A percentile compares a stretch with the other conserved stretches of the same genome.
phyloP scores from a whole-genome alignment of 768 basidiomycete species.

The Cyathus striatus region DNA sequence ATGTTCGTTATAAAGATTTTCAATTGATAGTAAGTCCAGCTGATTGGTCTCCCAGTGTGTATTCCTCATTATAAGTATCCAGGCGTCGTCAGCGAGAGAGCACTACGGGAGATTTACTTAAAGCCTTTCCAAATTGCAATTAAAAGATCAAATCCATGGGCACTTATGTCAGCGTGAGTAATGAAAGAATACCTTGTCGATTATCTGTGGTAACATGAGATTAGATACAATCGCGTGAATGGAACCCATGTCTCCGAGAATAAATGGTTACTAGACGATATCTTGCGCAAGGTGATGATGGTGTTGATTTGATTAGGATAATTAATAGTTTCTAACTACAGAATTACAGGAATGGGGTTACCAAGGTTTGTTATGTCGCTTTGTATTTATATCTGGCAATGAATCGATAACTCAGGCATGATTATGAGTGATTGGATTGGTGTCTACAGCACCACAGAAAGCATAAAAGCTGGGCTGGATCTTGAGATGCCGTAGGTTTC shows the following conservation, averaged over 20 bases:
- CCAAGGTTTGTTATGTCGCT: constrained; percentile 25
- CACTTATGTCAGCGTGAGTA: constrained; percentile 53
- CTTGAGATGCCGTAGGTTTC: constrained; percentile 55
- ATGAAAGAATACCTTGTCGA: not conserved
- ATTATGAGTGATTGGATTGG: constrained; percentile 62
- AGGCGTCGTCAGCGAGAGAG: constrained; percentile 51
- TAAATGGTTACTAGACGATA: constrained; percentile 40
- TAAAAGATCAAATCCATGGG: constrained; percentile 49
- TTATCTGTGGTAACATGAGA: not conserved
- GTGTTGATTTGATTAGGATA: not conserved
- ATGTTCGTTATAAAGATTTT: constrained; percentile 28
- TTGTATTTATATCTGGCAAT: not conserved
- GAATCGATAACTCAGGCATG: constrained; percentile 22
- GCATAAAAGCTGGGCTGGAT: constrained; percentile 60
- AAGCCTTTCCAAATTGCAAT: constrained; percentile 60
- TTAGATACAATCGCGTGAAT: constrained; percentile 56
- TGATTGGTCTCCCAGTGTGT: no score
- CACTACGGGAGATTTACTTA: constrained; percentile 62
- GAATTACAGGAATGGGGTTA: constrained; percentile 53
- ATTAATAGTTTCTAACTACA: constrained; percentile 1
- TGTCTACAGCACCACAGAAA: constrained; percentile 39
- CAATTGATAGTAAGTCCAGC: constrained; percentile 28
- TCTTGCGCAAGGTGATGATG: constrained; percentile 39
- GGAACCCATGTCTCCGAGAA: constrained; percentile 57
- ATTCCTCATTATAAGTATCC: not conserved